Evolutionary conservation across 2,329 filamentous ascomycete genomes (phyloP).

Genomic region (Trichoderma sp.): DNA sequence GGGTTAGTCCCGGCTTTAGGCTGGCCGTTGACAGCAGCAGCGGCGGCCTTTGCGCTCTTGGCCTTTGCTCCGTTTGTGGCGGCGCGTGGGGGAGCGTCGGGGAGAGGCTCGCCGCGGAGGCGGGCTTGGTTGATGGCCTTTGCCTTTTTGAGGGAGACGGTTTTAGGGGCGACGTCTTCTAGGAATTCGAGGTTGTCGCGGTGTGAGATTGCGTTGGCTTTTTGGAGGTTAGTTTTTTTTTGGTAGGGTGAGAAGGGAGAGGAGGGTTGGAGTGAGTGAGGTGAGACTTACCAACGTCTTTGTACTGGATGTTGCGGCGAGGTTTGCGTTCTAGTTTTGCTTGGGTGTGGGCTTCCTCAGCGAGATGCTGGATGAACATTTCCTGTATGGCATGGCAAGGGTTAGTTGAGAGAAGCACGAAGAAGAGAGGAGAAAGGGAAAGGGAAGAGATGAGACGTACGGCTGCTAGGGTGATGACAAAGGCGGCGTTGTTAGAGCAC

Average conservation of each 20-base stretch:
- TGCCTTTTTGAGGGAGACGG: constrained; percentile 73
- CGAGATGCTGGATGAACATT: constrained; percentile 91
- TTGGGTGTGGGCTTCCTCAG: constrained; percentile 80
- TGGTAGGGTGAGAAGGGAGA: background rate
- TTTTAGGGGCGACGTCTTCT: constrained; percentile 84
- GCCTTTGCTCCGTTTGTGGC: constrained; percentile 28
- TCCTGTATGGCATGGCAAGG: constrained; percentile 52
- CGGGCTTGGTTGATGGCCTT: constrained; percentile 60
- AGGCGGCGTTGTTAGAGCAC: constrained; percentile 91
- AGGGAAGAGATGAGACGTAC: constrained; percentile 46
- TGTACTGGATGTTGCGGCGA: constrained; percentile 90
- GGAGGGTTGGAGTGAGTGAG: too few species aligned
- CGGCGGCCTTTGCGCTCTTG: constrained; percentile 1
- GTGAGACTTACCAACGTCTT: constrained; percentile 69
- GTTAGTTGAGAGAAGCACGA: constrained; percentile 5
- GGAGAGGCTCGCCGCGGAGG: constrained; percentile 40
- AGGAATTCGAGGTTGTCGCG: constrained; percentile 95
- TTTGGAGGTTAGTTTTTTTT: background rate
- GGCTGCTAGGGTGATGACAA: constrained; percentile 88
- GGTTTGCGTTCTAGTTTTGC: constrained; percentile 90
- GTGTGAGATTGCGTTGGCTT: constrained; percentile 79
- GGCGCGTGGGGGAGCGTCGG: constrained; percentile 27
- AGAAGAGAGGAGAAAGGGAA: background rate
- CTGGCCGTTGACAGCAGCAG: constrained; percentile 32
- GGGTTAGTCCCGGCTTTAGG: constrained; percentile 11